Evolutionary conservation across 306 rosid genomes (phyloP).

Genomic region (Macrotyloma uniflorum): DNA sequence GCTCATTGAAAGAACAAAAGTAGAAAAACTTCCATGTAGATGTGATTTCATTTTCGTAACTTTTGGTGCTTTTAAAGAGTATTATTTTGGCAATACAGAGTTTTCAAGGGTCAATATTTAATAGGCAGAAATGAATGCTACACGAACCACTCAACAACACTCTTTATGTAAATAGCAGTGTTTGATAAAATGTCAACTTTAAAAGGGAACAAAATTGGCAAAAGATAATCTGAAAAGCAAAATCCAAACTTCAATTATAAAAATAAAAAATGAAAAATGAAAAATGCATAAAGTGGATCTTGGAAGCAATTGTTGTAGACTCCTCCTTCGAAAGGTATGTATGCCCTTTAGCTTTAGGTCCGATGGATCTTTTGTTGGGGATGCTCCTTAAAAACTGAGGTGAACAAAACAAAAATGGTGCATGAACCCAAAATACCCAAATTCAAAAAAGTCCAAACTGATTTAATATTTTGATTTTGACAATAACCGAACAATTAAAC

Average conservation of each 20-base stretch:
- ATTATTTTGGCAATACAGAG: neutral
- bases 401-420: neutral
- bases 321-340: neutral
- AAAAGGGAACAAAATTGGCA: neutral
- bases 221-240: neutral
- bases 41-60: neutral
- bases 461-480: neutral
- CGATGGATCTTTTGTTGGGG: neutral
- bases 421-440: neutral
- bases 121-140: neutral
- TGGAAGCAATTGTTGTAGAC: neutral
- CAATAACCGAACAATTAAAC: neutral
- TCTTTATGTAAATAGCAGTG: neutral
- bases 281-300: neutral
- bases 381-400: neutral
- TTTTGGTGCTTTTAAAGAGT: neutral
- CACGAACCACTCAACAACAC: neutral
- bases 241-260: neutral
- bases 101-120: neutral
- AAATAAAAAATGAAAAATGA: too few relatives aligned
- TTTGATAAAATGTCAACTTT: neutral
- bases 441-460: neutral
- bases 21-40: neutral
- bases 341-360: neutral
- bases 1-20: neutral